phyloP scores from a whole-genome alignment of 2,329 filamentous ascomycete species.

The Cladosporium phlei region DNA sequence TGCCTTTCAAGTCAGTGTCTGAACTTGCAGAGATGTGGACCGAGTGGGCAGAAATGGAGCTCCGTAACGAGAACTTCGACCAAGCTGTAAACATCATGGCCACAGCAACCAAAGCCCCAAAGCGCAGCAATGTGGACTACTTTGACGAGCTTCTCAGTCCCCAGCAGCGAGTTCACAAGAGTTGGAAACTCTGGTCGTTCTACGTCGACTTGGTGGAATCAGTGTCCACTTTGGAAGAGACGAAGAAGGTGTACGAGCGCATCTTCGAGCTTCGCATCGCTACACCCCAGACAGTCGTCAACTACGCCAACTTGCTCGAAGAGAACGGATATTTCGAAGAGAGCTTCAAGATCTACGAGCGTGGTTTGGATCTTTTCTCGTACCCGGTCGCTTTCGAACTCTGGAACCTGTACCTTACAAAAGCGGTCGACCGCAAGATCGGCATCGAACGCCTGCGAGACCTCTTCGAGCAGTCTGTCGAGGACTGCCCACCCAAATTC shows the following conservation, averaged over 20 bases:
- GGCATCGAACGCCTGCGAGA: slow-evolving; percentile 90
- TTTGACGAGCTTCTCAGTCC: slow-evolving; percentile 92
- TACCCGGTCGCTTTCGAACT: slow-evolving; percentile 97
- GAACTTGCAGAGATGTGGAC: slow-evolving; percentile 98
- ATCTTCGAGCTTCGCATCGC: slow-evolving; percentile 98
- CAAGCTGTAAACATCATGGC: slow-evolving; percentile 93
- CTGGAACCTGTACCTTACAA: slow-evolving; percentile 97
- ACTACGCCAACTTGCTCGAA: slow-evolving; percentile 92
- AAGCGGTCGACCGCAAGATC: slow-evolving; percentile 93
- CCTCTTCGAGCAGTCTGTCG: slow-evolving; percentile 93
- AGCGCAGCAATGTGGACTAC: slow-evolving; percentile 96
- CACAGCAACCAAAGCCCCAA: slow-evolving; percentile 94
- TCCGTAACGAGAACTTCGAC: slow-evolving; percentile 93
- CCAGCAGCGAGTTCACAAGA: slow-evolving; percentile 96
- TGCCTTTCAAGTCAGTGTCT: slow-evolving; percentile 94
- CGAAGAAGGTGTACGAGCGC: slow-evolving; percentile 87
- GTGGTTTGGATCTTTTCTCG: slow-evolving; percentile 94
- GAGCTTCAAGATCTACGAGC: slow-evolving; percentile 94
- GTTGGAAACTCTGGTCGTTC: slow-evolving; percentile 99
- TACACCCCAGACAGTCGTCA: slow-evolving; percentile 96
- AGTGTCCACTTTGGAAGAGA: slow-evolving; percentile 85
- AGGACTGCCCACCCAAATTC: slow-evolving; percentile 91
- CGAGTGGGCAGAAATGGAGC: slow-evolving; percentile 97
- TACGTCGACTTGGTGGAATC: slow-evolving; percentile 97
- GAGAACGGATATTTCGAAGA: slow-evolving; percentile 95